Base-by-base conservation (phyloP, 768 basidiomycete species). In the Suillus subluteus region DNA sequence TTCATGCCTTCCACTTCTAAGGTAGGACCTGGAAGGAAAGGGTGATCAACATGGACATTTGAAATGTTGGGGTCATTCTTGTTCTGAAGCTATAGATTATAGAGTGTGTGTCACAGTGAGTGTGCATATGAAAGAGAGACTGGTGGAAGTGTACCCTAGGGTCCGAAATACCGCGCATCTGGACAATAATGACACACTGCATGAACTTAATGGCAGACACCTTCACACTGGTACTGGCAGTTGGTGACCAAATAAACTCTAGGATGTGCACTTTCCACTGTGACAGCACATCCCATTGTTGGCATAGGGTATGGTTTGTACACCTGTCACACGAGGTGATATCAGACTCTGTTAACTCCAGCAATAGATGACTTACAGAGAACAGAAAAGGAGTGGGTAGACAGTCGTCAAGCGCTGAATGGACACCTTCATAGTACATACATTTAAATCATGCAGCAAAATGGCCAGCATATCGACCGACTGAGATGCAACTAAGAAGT, bases 51-150 rank as follows among this genome's bases (percentile, higher is more conserved):
- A 6, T 95, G 92, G 69, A 89, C 88, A 71, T 90, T 88, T 26
- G 92, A 84, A 56, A 99, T 83, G 77, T 92, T 98, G 5, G 95
- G 92, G 76, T 97, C 96, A 74, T 87, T 89, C 76, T 88, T 91
- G 76, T 92, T 92, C 78, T 95, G 94, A 50, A 96, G 83, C 95
- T 96, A 77, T 41, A 67, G 65, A 64, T 65, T 59, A 66, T 66
- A 61, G 44, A 64, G 63, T 11, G 30, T 9, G 56, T 63, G 64
- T 13, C 52, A 63, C 48, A 58, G 38, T 52, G 40, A 21, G 41
- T 13, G 58, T 67, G 55, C 18, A 30, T 58, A 55, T 52, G 40
- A 8, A 43, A 15, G 46, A 32, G 4, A 48, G 44, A 30, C 56
- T 6, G 18, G 43, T 40, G 37, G 48, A 41, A 9, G 62, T 46